phyloP scores from a whole-genome alignment of 805 yeast genomes.

The Torulaspora quercuum region DNA sequence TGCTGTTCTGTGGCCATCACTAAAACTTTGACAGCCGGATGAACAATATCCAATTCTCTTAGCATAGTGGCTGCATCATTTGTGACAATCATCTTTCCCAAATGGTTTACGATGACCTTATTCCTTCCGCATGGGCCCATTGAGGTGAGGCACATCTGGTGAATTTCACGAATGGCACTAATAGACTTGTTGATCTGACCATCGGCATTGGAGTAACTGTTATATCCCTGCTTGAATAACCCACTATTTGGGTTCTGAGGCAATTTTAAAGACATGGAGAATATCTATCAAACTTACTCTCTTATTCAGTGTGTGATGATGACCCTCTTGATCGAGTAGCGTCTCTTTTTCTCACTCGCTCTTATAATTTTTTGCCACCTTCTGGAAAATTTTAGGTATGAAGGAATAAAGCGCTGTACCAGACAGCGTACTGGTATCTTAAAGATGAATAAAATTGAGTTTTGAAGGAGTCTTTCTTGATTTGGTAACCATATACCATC shows the following conservation, averaged over 20 bases:
- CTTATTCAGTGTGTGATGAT: conserved; percentile 1
- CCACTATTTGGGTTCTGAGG: conserved; percentile 94
- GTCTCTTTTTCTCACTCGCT: conserved; percentile 7
- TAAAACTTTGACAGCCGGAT: conserved; percentile 93
- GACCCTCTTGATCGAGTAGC: conserved; percentile 1
- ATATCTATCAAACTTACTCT: neutral
- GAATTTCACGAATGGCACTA: conserved; percentile 89
- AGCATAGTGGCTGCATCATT: conserved; percentile 98
- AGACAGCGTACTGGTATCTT: too few relatives aligned
- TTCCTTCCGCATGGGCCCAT: conserved; percentile 98
- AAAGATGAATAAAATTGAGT: neutral
- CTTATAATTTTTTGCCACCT: conserved; percentile 15
- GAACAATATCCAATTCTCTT: conserved; percentile 87
- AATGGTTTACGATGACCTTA: conserved; percentile 87
- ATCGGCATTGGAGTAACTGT: conserved; percentile 79
- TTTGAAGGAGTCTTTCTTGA: neutral
- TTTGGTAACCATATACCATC: too few relatives aligned
- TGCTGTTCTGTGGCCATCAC: conserved; percentile 98
- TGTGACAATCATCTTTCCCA: conserved; percentile 83
- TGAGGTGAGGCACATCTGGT: conserved; percentile 86
- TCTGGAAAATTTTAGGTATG: conserved; percentile 6
- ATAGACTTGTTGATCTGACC: conserved; percentile 93
- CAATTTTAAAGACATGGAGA: conserved; percentile 74
- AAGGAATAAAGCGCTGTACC: neutral
- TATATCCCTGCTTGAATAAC: conserved; percentile 92